phyloP scores from a whole-genome alignment of 805 yeast species.

The Saccharomycopsis schoenii region DNA sequence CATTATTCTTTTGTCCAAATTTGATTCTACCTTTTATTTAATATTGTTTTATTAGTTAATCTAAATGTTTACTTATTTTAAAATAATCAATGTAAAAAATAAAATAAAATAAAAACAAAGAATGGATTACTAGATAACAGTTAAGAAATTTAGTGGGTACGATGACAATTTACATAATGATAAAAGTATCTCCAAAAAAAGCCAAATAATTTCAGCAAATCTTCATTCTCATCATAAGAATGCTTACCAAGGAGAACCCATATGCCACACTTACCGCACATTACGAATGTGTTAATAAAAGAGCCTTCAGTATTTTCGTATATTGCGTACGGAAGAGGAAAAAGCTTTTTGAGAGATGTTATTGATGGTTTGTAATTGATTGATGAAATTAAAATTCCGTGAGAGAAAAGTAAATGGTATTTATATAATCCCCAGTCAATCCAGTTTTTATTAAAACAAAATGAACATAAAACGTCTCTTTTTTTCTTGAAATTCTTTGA shows the following conservation, averaged over 20 bases:
- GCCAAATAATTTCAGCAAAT: constrained; percentile 7
- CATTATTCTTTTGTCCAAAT: neutral
- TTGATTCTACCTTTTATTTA: neutral
- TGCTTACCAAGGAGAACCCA: constrained; percentile 14
- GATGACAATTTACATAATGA: constrained; percentile 2
- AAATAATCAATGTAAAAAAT: neutral
- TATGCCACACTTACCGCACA: constrained; percentile 5
- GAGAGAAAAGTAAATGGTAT: constrained; percentile 17
- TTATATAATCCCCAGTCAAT: constrained; percentile 20
- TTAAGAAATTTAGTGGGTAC: neutral
- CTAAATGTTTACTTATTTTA: neutral
- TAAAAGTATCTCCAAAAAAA: constrained; percentile 11
- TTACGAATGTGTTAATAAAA: constrained; percentile 6
- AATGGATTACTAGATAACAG: neutral
- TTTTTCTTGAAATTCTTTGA: neutral
- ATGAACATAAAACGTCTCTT: constrained; percentile 8
- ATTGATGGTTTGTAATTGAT: neutral
- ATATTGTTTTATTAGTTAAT: neutral
- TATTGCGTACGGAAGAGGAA: constrained; percentile 7
- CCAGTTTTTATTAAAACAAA: constrained; percentile 17
- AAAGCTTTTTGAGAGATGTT: neutral
- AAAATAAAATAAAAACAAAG: neutral
- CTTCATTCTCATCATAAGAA: neutral
- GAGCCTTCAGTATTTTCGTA: constrained; percentile 1
- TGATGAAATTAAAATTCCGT: constrained; percentile 10